Evolutionary conservation across 257 asterid genomes (phyloP), one percentile per base, ranked within the genome.

Genomic region (Galeopsis tetrahit): DNA sequence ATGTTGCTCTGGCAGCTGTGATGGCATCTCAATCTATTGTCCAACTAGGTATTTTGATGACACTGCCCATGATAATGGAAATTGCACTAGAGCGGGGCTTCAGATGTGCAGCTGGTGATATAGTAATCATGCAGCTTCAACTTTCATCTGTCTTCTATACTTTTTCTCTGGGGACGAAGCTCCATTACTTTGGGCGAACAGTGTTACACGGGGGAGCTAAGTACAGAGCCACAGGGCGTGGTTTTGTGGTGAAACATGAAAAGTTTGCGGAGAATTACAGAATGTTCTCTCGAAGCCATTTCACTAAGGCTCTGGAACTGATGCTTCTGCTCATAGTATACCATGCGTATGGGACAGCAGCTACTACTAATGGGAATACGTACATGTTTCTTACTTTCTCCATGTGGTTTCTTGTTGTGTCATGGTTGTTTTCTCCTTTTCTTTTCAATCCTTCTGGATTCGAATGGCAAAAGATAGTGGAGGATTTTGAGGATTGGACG

Each of bases 201-300:
- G 70, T 90, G 69, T 75, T 90, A 63, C 97, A 88, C 52, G 97
- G 97, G 43, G 96, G 96, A 14, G 96, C 97, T 5, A 89, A 90
- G 74, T 90, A 90, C 82, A 80, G 96, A 66, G 97, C 97, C 76
- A 90, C 96, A 13, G 97, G 97, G 7, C 93, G 97, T 82, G 97
- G 97, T 62, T 90, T 90, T 72, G 97, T 90, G 9, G 97, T 90
- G 57, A 78, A 87, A 42, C 97, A 90, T 62, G 96, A 86, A 77
- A 90, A 85, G 73, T 90, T 83, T 70, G 92, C 96, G n/a, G 97
- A 90, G 78, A 90, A 90, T 77, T 90, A 90, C 84, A 82, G 97
- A 79, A 84, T 90, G 96, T 90, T 88, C 81, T 88, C 97, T 3
- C 81, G 91, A 76, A 88, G 96, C 80, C 97, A 90, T 72, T 90